Evolutionary conservation across 2,329 filamentous ascomycete species (phyloP).

Genomic region (Colletotrichum eleusines): DNA sequence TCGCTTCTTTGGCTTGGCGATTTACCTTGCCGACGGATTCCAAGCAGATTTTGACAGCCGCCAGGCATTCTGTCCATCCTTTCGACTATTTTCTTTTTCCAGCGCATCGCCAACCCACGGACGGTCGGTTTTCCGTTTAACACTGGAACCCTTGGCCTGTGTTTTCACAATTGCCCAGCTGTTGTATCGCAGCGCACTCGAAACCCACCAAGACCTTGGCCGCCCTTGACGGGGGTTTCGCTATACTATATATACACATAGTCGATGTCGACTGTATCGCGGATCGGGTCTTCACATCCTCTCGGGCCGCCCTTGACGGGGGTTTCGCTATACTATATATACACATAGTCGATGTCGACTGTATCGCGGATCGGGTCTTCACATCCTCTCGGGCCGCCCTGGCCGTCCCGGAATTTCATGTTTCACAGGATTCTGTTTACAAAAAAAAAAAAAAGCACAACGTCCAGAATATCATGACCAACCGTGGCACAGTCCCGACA

Average conservation of each 20-base stretch:
- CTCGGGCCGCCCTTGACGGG: background rate
- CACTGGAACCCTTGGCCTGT: background rate
- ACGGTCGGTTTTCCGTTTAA: background rate
- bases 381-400: background rate
- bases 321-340: slow-evolving; percentile 13
- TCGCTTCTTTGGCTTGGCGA: too few species aligned
- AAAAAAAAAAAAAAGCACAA: background rate
- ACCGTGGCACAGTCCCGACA: background rate
- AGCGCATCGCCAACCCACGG: background rate
- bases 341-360: background rate
- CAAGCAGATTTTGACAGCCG: background rate
- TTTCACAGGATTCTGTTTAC: background rate
- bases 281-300: background rate
- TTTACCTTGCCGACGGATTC: background rate
- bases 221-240: background rate
- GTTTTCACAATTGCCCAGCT: slow-evolving; percentile 8
- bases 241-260: slow-evolving; percentile 9
- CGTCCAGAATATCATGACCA: background rate
- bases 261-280: background rate
- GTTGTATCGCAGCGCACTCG: slow-evolving; percentile 26
- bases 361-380: background rate
- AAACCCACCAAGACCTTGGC: slow-evolving; percentile 27
- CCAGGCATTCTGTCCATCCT: too few species aligned
- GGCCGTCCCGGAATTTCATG: too few species aligned
- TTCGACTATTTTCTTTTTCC: background rate